A percentile compares a stretch with the other conserved stretches of the same genome.
These are phyloP conservation scores for Theobroma cacao DNA, from an alignment of 345 rosid species.

Conservation along the genomic window DNA sequence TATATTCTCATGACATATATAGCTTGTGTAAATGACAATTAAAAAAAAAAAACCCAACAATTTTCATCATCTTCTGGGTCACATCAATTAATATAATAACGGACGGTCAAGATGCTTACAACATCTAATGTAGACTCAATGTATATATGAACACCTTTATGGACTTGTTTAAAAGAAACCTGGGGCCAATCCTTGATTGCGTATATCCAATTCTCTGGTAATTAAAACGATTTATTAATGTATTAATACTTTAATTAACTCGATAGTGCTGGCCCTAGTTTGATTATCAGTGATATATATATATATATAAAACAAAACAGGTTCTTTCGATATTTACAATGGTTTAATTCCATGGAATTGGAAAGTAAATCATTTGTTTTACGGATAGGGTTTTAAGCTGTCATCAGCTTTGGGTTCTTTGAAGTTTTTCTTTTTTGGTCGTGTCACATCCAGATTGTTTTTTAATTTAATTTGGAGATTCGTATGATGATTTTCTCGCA, in stretches of 20 bases:
- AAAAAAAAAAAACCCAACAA: neutral
- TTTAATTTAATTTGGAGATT: neutral
- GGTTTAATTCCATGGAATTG: neutral
- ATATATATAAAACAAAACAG: neutral
- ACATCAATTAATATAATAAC: neutral
- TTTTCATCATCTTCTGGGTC: neutral
- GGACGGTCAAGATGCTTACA: slow-evolving; percentile 3
- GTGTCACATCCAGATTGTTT: neutral
- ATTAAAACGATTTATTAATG: no score
- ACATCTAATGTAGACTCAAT: neutral
- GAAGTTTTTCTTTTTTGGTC: neutral
- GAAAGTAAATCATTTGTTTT: neutral
- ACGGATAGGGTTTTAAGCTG: neutral
- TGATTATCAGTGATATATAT: no score
- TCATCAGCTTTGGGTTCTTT: neutral
- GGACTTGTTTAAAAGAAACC: neutral
- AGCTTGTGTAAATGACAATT: neutral
- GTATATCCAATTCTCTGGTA: neutral
- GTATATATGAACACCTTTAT: neutral
- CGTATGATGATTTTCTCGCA: neutral
- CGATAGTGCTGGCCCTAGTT: no score
- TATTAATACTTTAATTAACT: no score
- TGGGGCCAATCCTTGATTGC: neutral
- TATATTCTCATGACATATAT: neutral
- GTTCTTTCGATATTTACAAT: neutral